Conservation (phyloP, 2,329 filamentous ascomycete genomes). For the Cercospora sojina region DNA sequence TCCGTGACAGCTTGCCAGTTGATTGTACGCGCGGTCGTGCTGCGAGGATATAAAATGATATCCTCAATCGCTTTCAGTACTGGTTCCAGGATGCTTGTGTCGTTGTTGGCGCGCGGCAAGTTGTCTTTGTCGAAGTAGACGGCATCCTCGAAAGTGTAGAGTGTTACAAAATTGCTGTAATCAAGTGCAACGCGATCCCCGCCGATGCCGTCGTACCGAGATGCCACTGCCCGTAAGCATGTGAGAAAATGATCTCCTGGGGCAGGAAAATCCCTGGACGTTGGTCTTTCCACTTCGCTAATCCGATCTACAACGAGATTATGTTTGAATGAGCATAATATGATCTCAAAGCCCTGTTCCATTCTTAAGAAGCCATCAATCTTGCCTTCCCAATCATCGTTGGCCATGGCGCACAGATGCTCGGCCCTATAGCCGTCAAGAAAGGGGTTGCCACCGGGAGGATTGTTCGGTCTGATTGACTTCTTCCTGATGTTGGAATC, state of each 20-base stretch:
- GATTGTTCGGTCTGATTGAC: background rate
- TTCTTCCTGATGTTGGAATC: too few relatives aligned
- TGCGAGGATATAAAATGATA: conserved; percentile 41
- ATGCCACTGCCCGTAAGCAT: conserved; percentile 45
- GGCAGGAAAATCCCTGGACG: conserved; percentile 19
- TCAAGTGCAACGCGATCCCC: conserved; percentile 47
- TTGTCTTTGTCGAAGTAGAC: conserved; percentile 35
- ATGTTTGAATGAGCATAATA: conserved; percentile 62
- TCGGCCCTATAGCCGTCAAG: conserved; percentile 55
- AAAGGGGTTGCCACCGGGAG: conserved; percentile 29
- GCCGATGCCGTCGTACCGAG: conserved; percentile 48
- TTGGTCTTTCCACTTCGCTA: conserved; percentile 22
- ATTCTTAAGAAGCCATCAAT: conserved; percentile 67
- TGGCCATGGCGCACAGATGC: conserved; percentile 56
- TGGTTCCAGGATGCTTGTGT: conserved; percentile 37
- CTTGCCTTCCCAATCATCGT: conserved; percentile 49
- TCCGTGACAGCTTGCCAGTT: conserved; percentile 70
- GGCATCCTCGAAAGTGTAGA: conserved; percentile 44
- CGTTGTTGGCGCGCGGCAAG: conserved; percentile 45
- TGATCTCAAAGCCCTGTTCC: conserved; percentile 70
- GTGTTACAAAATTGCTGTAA: conserved; percentile 52
- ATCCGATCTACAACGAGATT: conserved; percentile 42
- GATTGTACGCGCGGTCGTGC: conserved; percentile 34
- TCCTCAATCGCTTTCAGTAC: conserved; percentile 48
- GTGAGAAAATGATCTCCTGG: conserved; percentile 20